Evolutionary conservation across 192 early-diverging fungal genomes (phyloP).

Genomic region (Backusella westeae): DNA sequence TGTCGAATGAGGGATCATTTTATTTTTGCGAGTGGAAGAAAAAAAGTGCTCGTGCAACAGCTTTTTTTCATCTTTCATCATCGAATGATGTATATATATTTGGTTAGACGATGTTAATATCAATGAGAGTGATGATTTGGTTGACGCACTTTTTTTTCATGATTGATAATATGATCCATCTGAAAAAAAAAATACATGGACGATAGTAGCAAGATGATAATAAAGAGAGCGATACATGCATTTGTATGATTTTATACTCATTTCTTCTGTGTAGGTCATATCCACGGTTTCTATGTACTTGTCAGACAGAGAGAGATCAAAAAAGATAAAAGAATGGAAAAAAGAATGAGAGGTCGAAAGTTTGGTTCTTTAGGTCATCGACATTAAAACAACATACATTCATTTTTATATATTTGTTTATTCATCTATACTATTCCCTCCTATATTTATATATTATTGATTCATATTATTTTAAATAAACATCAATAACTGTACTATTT

Average conservation of each 20-base stretch:
- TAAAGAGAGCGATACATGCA: neutral
- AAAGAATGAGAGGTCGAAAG: neutral
- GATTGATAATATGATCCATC: neutral
- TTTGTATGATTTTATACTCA: neutral
- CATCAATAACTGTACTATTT: neutral
- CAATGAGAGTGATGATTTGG: neutral
- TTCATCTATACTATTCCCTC: neutral
- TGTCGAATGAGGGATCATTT: neutral
- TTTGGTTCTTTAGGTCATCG: slow-evolving; percentile 1
- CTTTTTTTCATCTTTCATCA: neutral
- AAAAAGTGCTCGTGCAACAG: neutral
- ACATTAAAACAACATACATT: neutral
- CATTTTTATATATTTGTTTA: neutral
- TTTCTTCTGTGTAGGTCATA: slow-evolving; percentile 14
- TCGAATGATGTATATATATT: neutral
- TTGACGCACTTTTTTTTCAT: neutral
- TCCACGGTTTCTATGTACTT: slow-evolving; percentile 34
- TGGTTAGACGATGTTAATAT: neutral
- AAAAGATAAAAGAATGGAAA: neutral
- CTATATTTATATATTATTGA: neutral
- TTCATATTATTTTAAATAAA: neutral
- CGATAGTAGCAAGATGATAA: neutral
- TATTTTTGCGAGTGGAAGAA: neutral
- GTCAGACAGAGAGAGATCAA: slow-evolving; percentile 21
- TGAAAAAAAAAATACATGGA: neutral